Evolutionary conservation across 2,329 filamentous ascomycete species (phyloP), one percentile per base, ranked within the genome.

Genomic region (Neospermospora avenae): DNA sequence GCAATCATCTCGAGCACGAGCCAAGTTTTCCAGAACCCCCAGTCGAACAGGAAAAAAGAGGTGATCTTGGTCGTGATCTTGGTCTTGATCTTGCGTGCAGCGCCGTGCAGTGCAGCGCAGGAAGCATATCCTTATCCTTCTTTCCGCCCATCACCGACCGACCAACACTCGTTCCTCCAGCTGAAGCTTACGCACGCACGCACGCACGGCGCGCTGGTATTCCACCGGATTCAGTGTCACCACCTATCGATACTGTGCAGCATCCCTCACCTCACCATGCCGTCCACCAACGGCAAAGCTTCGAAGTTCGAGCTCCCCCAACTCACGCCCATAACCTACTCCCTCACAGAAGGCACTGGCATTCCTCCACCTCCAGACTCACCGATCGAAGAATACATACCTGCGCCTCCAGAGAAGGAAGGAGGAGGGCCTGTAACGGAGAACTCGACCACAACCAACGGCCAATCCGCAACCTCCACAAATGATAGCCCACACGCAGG

Each of bases 331-430:
- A 59, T 74, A 28, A 68, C 69, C 57, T 71, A 65, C 55, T 71
- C 69, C 52, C 67, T 74, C 37, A 74, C 72, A 55, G 72, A 72
- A 10, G 72, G 72, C 46, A 74, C 72, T 39, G 62, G 72, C 57
- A 74, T 74, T 41, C 72, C 72, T 42, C 71, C 72, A 39, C 72
- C 72, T 5, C 71, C 68, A 48, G 70, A 67, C 28, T 73, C 71
- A 22, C 70, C 71, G 41, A 59, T 71, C 25, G 67, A 71, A 67
- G 67, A 72, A 60, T 61, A 63, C 31, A 60, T 69, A 46, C 61
- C 67, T n/a, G 58, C 65, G 37, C 42, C 34, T 39, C 55, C 63
- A 14, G 56, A 60, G 14, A 42, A 61, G 28, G 49, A 58, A n/a
- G n/a, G n/a, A n/a, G n/a, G n/a, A n/a, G n/a, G n/a, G n/a, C n/a